Evolutionary conservation across 2,329 filamentous ascomycete genomes (phyloP).

Genomic region (Epichloe typhina): DNA sequence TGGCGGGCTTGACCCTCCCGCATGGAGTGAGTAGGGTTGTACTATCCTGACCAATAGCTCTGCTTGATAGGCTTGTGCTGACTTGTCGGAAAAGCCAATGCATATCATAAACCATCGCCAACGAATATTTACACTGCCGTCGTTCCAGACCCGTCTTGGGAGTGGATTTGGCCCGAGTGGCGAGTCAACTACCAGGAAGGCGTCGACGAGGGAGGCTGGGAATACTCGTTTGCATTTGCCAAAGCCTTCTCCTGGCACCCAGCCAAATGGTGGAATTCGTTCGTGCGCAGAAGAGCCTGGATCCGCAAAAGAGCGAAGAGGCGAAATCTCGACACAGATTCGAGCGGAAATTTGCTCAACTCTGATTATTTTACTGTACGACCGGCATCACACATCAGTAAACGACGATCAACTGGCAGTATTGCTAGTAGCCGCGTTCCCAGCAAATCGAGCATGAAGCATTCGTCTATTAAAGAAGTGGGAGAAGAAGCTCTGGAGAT

Average conservation of each 20-base stretch:
- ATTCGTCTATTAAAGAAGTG: conserved; percentile 26
- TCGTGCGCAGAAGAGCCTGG: conserved; percentile 84
- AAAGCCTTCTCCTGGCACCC: conserved; percentile 73
- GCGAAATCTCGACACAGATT: conserved; percentile 27
- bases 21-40: conserved; percentile 48
- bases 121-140: conserved; percentile 73
- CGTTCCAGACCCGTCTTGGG: conserved; percentile 88
- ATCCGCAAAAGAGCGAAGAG: conserved; percentile 63
- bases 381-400: conserved; percentile 29
- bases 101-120: conserved; percentile 43
- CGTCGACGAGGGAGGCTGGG: conserved; percentile 79
- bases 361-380: conserved; percentile 71
- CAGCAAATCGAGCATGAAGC: conserved; percentile 25
- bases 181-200: conserved; percentile 58
- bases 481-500: conserved; percentile 46
- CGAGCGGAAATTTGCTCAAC: conserved; percentile 53
- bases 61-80: background rate
- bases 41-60: too few relatives aligned
- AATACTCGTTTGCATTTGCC: conserved; percentile 83
- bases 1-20: conserved; percentile 68
- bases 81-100: conserved; percentile 37
- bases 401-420: conserved; percentile 18
- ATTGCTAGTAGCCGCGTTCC: conserved; percentile 18
- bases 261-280: conserved; percentile 86
- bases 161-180: conserved; percentile 67